Conservation (phyloP, 768 basidiomycete species). For the Agaricus blazei region DNA sequence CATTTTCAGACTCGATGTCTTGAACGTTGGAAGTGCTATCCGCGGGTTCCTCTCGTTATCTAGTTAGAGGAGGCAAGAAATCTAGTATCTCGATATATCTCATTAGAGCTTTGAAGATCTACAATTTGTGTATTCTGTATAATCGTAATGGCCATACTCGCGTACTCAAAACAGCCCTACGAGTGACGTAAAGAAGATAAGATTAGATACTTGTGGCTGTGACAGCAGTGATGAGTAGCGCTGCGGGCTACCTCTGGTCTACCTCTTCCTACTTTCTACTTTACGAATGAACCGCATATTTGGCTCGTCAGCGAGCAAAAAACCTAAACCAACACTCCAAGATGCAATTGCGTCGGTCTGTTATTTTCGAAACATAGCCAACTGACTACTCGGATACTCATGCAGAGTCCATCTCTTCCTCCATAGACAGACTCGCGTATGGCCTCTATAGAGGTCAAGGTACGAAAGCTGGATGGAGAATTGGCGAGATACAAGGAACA, state of each 20-base stretch:
- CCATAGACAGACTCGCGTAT: conserved; percentile 80
- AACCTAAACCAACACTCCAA: conserved; percentile 79
- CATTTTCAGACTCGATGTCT: conserved; percentile 62
- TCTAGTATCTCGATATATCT: neutral
- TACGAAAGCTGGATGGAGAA: conserved; percentile 95
- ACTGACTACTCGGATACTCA: neutral
- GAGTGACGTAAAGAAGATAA: neutral
- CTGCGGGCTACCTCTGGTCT: neutral
- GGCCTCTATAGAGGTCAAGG: conserved; percentile 90
- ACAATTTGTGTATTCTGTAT: neutral
- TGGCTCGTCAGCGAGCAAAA: conserved; percentile 67
- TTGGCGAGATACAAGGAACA: conserved; percentile 90
- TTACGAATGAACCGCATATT: conserved; percentile 79
- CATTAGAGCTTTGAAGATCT: too few relatives aligned
- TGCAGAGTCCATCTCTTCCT: neutral
- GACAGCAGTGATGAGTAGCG: neutral
- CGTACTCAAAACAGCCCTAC: neutral
- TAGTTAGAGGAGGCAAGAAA: neutral
- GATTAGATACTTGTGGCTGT: neutral
- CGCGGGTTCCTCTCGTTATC: conserved; percentile 69
- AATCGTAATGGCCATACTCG: too few relatives aligned
- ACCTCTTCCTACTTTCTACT: neutral
- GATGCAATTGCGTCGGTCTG: conserved; percentile 91
- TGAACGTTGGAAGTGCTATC: conserved; percentile 89
- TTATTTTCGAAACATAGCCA: conserved; percentile 7